These are phyloP conservation scores for Curvularia sp. DNA, from an alignment of 2,329 filamentous ascomycete genomes.

Conservation along the genomic window DNA sequence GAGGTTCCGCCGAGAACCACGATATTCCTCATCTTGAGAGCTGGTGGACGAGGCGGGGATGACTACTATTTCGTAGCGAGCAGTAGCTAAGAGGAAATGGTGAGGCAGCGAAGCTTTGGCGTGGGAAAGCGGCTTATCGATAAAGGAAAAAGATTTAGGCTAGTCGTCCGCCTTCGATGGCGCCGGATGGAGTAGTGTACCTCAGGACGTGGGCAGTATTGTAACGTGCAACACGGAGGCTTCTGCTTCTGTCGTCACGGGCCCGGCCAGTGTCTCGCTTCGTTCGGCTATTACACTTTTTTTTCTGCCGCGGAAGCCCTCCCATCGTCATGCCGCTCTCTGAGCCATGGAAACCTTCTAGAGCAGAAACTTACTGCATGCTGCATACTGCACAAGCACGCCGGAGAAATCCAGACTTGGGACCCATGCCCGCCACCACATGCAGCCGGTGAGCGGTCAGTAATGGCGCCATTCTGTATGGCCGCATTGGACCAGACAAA, in stretches of 20 bases:
- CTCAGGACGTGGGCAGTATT: conserved; percentile 47
- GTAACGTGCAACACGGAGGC: conserved; percentile 29
- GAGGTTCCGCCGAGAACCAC: conserved; percentile 93
- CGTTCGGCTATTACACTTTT: conserved; percentile 17
- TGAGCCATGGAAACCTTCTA: conserved; percentile 4
- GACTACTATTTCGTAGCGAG: conserved; percentile 17
- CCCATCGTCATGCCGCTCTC: neutral
- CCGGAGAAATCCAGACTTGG: neutral
- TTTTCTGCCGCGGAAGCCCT: conserved; percentile 13
- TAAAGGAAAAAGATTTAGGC: conserved; percentile 13
- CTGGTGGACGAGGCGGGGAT: conserved; percentile 5
- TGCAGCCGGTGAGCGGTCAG: conserved; percentile 1
- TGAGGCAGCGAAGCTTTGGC: conserved; percentile 14
- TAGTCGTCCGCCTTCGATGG: conserved; percentile 27
- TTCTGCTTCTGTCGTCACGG: conserved; percentile 20
- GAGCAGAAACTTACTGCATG: conserved; percentile 1
- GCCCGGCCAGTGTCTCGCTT: conserved; percentile 37
- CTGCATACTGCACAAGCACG: conserved; percentile 6
- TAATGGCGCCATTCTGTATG: conserved; percentile 6
- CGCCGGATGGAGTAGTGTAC: conserved; percentile 29
- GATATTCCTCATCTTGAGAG: conserved; percentile 87
- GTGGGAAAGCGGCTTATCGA: conserved; percentile 18
- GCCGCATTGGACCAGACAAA: neutral
- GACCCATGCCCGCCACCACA: neutral
- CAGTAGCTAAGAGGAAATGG: conserved; percentile 9